Conservation (phyloP, 495 filamentous ascomycete species). For the Rostrohypoxylon terebratum region DNA sequence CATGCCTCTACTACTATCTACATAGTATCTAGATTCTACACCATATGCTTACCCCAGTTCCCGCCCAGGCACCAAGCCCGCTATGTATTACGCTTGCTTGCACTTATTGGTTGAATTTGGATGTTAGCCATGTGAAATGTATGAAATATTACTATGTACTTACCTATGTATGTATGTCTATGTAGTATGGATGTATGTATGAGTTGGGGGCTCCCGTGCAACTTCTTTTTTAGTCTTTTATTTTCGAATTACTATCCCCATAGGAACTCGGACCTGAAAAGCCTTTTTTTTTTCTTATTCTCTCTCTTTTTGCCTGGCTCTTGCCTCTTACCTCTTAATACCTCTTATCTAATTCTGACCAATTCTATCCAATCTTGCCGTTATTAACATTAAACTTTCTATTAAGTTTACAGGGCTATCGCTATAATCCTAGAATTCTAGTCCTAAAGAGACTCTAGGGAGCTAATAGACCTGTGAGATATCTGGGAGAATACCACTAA, state of each 20-base stretch:
- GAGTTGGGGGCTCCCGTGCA: neutral
- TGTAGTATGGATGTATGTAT: too few species aligned
- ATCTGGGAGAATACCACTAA: too few species aligned
- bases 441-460: neutral
- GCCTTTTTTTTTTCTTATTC: neutral
- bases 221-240: neutral
- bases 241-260: neutral
- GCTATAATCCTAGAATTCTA: neutral
- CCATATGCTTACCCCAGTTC: constrained; percentile 28
- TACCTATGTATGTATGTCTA: constrained; percentile 15
- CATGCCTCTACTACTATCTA: constrained; percentile 17
- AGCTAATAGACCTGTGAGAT: too few species aligned
- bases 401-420: constrained; percentile 11
- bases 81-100: constrained; percentile 14
- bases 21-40: too few species aligned
- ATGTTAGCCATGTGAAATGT: constrained; percentile 6
- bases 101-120: constrained; percentile 8
- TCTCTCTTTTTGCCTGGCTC: neutral
- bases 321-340: neutral
- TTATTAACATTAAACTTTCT: neutral
- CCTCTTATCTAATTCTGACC: neutral
- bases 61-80: constrained; percentile 25
- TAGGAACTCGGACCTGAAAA: constrained; percentile 5
- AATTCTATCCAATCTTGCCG: neutral
- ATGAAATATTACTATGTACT: too few species aligned